These are phyloP conservation scores for Metarhizium guizhouense DNA, from an alignment of 2,329 filamentous ascomycete species.

Conservation along the genomic window DNA sequence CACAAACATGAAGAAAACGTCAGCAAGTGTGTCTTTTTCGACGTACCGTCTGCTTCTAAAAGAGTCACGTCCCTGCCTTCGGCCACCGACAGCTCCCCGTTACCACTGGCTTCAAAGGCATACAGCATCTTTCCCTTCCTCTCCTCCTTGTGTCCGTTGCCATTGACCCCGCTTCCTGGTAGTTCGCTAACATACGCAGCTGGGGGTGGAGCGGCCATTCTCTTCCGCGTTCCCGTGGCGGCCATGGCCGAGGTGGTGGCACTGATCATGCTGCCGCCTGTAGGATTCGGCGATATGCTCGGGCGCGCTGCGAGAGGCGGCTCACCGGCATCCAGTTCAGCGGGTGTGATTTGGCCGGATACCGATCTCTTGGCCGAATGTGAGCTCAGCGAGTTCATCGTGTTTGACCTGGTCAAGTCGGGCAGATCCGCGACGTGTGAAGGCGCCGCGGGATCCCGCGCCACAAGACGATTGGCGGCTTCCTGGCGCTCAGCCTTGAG, in stretches of 20 bases:
- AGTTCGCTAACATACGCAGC: constrained; percentile 65
- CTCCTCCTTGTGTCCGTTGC: constrained; percentile 24
- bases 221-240: constrained; percentile 33
- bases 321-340: constrained; percentile 33
- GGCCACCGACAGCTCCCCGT: constrained; percentile 71
- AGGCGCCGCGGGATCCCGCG: constrained; percentile 30
- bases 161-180: constrained; percentile 42
- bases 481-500: constrained; percentile 81
- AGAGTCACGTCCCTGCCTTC: constrained; percentile 73
- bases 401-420: constrained; percentile 68
- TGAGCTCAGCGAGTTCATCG: constrained; percentile 83
- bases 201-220: constrained; percentile 83
- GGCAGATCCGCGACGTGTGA: constrained; percentile 53
- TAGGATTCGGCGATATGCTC: constrained; percentile 15
- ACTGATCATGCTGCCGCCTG: constrained; percentile 17
- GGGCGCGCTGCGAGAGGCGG: constrained; percentile 15
- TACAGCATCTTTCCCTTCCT: constrained; percentile 86
- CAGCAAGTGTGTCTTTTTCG: not conserved
- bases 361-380: constrained; percentile 62
- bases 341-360: constrained; percentile 38
- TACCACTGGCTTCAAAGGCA: constrained; percentile 67
- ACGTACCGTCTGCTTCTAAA: constrained; percentile 80
- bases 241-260: constrained; percentile 3
- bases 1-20: not conserved
- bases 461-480: constrained; percentile 54